Conservation (phyloP, 495 filamentous ascomycete genomes). For the Acidomyces sp. region DNA sequence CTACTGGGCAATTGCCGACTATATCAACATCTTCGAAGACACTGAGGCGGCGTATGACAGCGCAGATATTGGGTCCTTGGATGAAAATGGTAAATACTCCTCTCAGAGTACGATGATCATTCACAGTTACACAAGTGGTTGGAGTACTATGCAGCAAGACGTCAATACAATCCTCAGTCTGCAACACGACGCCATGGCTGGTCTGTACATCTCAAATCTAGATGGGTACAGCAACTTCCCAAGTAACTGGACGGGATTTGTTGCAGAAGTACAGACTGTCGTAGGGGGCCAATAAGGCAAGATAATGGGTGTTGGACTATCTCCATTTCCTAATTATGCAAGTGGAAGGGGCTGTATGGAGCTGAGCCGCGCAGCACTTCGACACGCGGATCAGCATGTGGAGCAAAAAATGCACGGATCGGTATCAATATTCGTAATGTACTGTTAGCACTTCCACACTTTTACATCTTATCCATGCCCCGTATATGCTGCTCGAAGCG, state of each 20-base stretch:
- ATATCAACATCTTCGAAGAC: constrained; percentile 15
- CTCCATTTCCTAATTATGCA: too few species aligned
- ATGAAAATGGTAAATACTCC: constrained; percentile 1
- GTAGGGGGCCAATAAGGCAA: too few species aligned
- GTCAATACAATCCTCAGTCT: neutral
- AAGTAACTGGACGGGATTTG: constrained; percentile 4
- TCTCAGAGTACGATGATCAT: constrained; percentile 7
- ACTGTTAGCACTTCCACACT: too few species aligned
- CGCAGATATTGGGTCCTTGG: constrained; percentile 2
- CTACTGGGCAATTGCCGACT: constrained; percentile 8
- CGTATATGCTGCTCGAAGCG: too few species aligned
- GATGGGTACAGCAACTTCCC: neutral
- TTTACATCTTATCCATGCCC: too few species aligned
- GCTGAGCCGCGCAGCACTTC: too few species aligned
- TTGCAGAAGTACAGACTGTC: neutral
- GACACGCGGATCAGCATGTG: too few species aligned
- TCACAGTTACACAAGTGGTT: neutral
- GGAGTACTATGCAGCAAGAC: neutral
- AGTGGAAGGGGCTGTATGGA: too few species aligned
- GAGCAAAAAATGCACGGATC: too few species aligned
- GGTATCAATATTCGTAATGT: too few species aligned
- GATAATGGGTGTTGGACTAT: too few species aligned
- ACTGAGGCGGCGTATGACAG: neutral
- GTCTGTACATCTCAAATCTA: constrained; percentile 6
- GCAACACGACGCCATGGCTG: constrained; percentile 1